Evolutionary conservation across 441 rosid genomes (phyloP), one percentile per base, ranked within the genome.

Genomic region (Bocquillonia castaneifolia): DNA sequence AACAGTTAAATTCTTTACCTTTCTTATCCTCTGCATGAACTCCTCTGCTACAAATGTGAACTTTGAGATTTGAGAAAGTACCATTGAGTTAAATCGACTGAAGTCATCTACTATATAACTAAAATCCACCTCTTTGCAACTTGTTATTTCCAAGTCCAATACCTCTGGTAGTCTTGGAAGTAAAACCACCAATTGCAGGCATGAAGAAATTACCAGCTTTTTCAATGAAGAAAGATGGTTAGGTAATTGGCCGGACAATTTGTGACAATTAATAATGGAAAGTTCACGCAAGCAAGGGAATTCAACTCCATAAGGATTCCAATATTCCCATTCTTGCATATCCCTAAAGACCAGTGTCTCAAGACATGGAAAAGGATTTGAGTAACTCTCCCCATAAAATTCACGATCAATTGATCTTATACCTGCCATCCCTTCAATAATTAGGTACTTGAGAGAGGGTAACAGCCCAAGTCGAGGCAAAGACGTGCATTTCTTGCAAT

Each of bases 391-490:
- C 10, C 69, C 69, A 22, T 71, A 50, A 39, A 72, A 69, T 44
- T 78, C 77, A 29, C n/a, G 17, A 25, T 69, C 74, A 1, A 78
- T 37, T 26, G 1, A 26, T 56, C 55, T 64, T 8, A 78, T 68
- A 12, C 60, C 61, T 10, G 59, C 15, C 48, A 78, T 66, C 37
- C 65, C 74, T 50, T 23, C 10, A 25, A 78, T 72, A 1, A 22
- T 34, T 20, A 78, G 61, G 20, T 22, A 10, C 61, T 53, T 39
- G 14, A 77, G 62, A 58, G 65, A 77, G 17, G 72, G 58, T 10
- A 72, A 59, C 20, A 65, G 64, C 23, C 81, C 79, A 53, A 78
- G 53, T 22, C 63, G 40, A 10, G 81, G 81, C 67, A 78, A 51
- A 15, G 59, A 66, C 31, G 47, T 42, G 61, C 72, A 62, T 26